Conservation (phyloP, 345 rosid species). For the Euphorbia tirucalli region DNA sequence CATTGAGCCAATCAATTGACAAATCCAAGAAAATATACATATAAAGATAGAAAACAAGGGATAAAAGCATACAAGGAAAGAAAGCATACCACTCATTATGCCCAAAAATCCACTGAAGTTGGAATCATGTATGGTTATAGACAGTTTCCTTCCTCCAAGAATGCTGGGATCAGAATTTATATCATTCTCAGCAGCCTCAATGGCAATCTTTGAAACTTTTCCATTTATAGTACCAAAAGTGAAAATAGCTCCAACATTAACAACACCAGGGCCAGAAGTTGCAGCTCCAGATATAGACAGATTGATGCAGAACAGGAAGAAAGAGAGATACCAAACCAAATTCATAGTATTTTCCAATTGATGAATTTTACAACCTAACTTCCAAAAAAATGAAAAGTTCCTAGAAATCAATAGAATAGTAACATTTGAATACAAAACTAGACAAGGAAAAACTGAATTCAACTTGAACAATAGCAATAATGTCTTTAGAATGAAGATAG, state of each 20-base stretch:
- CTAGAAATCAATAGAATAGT: background rate
- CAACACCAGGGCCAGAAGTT: conserved; percentile 28
- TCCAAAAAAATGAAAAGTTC: conserved; percentile 14
- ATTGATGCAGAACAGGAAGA: conserved; percentile 34
- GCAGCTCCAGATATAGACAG: conserved; percentile 38
- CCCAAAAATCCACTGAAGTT: conserved; percentile 62
- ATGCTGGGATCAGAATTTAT: conserved; percentile 62
- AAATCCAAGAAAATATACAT: background rate
- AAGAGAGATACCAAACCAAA: conserved; percentile 40
- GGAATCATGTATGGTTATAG: conserved; percentile 48
- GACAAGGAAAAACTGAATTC: background rate
- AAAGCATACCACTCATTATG: conserved; percentile 30
- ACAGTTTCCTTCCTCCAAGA: conserved; percentile 60
- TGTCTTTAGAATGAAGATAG: background rate
- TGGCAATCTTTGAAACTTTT: conserved; percentile 54
- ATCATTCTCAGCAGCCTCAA: conserved; percentile 70
- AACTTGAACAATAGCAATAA: background rate
- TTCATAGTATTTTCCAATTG: conserved; percentile 37
- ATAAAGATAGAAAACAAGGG: no score
- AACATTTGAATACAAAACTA: background rate
- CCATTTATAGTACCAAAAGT: conserved; percentile 47
- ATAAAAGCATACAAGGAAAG: background rate
- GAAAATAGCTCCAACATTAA: conserved; percentile 72
- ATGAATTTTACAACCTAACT: conserved; percentile 32
- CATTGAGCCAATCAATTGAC: background rate